phyloP scores from a whole-genome alignment of 306 rosid species.

The Cicer pinnatifidum region DNA sequence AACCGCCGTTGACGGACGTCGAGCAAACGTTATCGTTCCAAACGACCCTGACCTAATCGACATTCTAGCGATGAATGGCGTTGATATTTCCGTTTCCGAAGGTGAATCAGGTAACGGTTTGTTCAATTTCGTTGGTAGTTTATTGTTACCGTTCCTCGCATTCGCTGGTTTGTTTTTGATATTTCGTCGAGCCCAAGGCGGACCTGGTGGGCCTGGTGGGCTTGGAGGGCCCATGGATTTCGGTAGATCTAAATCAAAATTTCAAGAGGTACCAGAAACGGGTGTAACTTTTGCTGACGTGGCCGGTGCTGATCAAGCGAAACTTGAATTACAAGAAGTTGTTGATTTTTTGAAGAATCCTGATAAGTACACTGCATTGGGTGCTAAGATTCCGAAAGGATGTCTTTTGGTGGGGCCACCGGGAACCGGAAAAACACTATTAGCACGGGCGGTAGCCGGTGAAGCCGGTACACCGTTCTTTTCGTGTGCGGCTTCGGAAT shows the following conservation, averaged over 20 bases:
- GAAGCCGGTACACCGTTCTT: slow-evolving; percentile 96
- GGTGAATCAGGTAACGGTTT: slow-evolving; percentile 80
- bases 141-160: slow-evolving; percentile 83
- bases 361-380: slow-evolving; percentile 92
- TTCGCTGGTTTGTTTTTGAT: slow-evolving; percentile 90
- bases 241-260: slow-evolving; percentile 87
- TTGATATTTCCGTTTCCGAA: slow-evolving; percentile 88
- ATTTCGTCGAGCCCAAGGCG: slow-evolving; percentile 83
- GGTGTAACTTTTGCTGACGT: slow-evolving; percentile 88
- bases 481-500: slow-evolving; percentile 97
- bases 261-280: slow-evolving; percentile 94
- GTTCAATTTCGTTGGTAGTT: slow-evolving; percentile 74
- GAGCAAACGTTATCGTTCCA: slow-evolving; percentile 83
- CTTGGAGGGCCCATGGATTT: slow-evolving; percentile 99
- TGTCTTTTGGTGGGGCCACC: slow-evolving; percentile 97
- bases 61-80: slow-evolving; percentile 93
- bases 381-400: slow-evolving; percentile 97
- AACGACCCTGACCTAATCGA: slow-evolving; percentile 97
- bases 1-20: slow-evolving; percentile 91
- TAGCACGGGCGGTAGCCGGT: slow-evolving; percentile 93
- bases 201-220: slow-evolving; percentile 93
- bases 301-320: slow-evolving; percentile 97
- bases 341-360: slow-evolving; percentile 98
- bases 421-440: slow-evolving; percentile 91
- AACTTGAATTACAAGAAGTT: slow-evolving; percentile 85